Conservation (phyloP, 2,329 filamentous ascomycete species). For the Bipolaris oryzae region DNA sequence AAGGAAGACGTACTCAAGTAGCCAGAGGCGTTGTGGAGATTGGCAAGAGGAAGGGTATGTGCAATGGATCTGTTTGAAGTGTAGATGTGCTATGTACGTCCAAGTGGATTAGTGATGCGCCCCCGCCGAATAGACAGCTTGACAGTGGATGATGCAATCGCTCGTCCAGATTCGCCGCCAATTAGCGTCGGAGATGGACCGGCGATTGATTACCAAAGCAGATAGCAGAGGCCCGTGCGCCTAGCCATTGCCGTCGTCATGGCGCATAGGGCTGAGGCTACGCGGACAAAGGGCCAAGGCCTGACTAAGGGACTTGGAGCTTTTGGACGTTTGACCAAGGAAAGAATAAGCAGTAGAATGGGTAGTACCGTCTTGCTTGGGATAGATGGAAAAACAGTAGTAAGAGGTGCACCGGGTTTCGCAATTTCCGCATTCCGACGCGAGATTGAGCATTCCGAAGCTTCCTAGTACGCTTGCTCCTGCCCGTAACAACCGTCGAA, state of each 20-base stretch:
- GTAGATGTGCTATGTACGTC: constrained; percentile 19
- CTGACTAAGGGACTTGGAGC: background rate
- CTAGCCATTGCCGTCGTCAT: constrained; percentile 4
- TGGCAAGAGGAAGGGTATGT: background rate
- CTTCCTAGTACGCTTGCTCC: constrained; percentile 8
- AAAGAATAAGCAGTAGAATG: background rate
- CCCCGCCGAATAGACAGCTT: constrained; percentile 33
- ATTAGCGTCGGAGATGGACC: constrained; percentile 6
- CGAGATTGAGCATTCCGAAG: constrained; percentile 21
- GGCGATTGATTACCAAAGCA: constrained; percentile 22
- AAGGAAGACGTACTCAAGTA: background rate
- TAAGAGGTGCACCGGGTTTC: constrained; percentile 12
- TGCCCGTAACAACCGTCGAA: constrained; percentile 9
- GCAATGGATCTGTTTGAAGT: background rate
- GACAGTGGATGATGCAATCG: constrained; percentile 43
- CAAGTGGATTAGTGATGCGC: constrained; percentile 33
- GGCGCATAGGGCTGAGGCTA: constrained; percentile 12
- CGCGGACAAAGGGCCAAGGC: constrained; percentile 5
- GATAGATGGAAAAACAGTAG: background rate
- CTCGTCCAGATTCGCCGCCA: constrained; percentile 15
- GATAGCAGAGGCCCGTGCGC: background rate
- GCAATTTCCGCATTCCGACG: constrained; percentile 27
- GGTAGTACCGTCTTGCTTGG: background rate
- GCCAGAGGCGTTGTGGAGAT: background rate
- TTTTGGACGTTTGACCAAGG: background rate